Conservation (phyloP, 345 rosid genomes). For the Cardamine occulta region DNA sequence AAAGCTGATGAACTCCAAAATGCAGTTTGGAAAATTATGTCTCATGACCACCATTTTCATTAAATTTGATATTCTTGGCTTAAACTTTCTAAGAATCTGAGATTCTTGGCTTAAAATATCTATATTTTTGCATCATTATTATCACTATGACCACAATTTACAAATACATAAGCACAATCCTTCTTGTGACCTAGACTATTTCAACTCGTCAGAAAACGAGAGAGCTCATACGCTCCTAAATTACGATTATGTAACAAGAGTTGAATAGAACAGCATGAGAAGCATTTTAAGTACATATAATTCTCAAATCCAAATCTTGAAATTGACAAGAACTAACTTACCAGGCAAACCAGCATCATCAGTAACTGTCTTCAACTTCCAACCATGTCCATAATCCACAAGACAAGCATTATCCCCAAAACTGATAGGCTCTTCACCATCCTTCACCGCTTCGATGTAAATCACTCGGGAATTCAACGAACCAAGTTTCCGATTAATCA, state of each 20-base stretch:
- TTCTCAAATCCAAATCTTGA: constrained; percentile 23
- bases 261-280: background rate
- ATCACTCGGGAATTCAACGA: constrained; percentile 47
- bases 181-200: background rate
- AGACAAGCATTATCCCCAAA: constrained; percentile 79
- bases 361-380: constrained; percentile 67
- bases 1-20: background rate
- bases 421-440: constrained; percentile 71
- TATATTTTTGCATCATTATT: background rate
- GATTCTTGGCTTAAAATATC: no score
- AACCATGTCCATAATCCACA: constrained; percentile 64
- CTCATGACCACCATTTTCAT: background rate
- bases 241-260: background rate
- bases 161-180: background rate
- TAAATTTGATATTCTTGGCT: no score
- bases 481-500: constrained; percentile 69
- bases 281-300: constrained; percentile 2
- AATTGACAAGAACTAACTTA: constrained; percentile 15
- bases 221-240: background rate
- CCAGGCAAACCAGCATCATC: constrained; percentile 53
- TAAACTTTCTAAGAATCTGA: constrained; percentile 4
- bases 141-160: background rate
- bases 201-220: background rate
- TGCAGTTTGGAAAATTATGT: background rate
- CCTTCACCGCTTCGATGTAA: constrained; percentile 67